Evolutionary conservation across 495 filamentous ascomycete species (phyloP).

Genomic region (Trypethelium eluteriae): DNA sequence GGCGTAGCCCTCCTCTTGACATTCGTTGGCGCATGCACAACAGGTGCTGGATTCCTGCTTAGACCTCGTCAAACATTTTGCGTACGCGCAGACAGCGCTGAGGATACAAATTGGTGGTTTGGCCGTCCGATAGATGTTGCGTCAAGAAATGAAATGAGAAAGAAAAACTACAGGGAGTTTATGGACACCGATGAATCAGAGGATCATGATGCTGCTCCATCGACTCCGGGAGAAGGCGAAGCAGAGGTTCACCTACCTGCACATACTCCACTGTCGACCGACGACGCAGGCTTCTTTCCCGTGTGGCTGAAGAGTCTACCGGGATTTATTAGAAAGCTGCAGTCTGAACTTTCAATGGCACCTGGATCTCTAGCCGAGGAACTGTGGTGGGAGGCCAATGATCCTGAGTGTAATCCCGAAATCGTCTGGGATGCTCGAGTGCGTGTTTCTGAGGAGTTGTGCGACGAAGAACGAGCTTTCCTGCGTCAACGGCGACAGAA

Average conservation of each 20-base stretch:
- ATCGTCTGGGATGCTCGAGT: constrained; percentile 72
- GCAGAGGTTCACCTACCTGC: background rate
- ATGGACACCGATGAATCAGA: constrained; percentile 8
- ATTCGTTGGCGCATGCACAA: background rate
- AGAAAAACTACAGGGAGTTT: background rate
- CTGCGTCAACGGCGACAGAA: constrained; percentile 54
- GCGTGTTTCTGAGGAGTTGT: constrained; percentile 73
- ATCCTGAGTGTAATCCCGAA: constrained; percentile 76
- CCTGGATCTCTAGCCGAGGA: constrained; percentile 83
- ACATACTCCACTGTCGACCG: background rate
- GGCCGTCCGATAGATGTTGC: background rate
- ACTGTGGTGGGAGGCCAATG: constrained; percentile 85
- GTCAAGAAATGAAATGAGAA: background rate
- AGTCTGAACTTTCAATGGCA: constrained; percentile 75
- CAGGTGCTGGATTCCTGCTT: background rate
- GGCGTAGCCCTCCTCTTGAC: background rate
- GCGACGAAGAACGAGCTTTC: constrained; percentile 72
- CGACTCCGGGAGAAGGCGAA: background rate
- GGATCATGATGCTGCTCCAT: background rate
- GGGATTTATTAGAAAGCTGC: constrained; percentile 71
- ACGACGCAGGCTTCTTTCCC: constrained; percentile 42
- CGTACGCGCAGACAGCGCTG: constrained; percentile 1
- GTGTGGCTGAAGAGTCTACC: constrained; percentile 75
- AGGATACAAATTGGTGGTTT: background rate
- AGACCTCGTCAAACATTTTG: background rate